phyloP scores from a whole-genome alignment of 768 basidiomycete genomes.

The Tylopilus intermedius region DNA sequence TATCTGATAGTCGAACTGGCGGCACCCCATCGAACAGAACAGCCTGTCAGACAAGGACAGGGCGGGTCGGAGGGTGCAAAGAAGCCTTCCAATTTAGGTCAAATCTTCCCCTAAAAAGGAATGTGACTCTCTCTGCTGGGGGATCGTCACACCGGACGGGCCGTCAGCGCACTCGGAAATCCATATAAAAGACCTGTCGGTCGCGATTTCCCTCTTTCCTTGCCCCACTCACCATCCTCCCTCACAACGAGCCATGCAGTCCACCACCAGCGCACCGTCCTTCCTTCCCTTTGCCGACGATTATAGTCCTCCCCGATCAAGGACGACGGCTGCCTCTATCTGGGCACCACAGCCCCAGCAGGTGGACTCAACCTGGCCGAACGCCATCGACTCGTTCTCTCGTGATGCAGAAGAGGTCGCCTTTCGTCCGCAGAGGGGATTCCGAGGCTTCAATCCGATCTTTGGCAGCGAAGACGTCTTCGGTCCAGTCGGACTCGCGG shows the following conservation, averaged over 20 bases:
- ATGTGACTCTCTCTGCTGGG: slow-evolving; percentile 25
- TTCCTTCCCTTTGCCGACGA: slow-evolving; percentile 36
- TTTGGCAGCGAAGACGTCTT: slow-evolving; percentile 59
- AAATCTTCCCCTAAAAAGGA: slow-evolving; percentile 30
- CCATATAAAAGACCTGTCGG: slow-evolving; percentile 31
- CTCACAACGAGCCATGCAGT: slow-evolving; percentile 22
- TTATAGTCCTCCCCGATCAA: slow-evolving; percentile 36
- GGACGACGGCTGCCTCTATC: slow-evolving; percentile 53
- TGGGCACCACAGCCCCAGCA: slow-evolving; percentile 82
- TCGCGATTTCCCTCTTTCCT: slow-evolving; percentile 16
- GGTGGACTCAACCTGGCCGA: slow-evolving; percentile 63
- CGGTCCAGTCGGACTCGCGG: slow-evolving; percentile 43
- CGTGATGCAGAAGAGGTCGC: slow-evolving; percentile 44
- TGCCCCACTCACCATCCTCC: slow-evolving; percentile 38
- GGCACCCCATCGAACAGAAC: slow-evolving; percentile 14
- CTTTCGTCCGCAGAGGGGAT: slow-evolving; percentile 28
- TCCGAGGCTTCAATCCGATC: slow-evolving; percentile 19
- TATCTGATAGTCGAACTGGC: slow-evolving; percentile 26
- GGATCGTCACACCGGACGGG: slow-evolving; percentile 30
- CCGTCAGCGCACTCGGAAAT: slow-evolving; percentile 23
- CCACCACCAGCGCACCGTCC: slow-evolving; percentile 20
- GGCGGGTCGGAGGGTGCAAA: slow-evolving; percentile 24
- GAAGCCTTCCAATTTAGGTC: slow-evolving; percentile 28
- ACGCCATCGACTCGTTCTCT: slow-evolving; percentile 57
- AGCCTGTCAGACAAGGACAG: slow-evolving; percentile 25